Evolutionary conservation across 2,329 filamentous ascomycete species (phyloP).

Genomic region (Juglanconis oblonga): DNA sequence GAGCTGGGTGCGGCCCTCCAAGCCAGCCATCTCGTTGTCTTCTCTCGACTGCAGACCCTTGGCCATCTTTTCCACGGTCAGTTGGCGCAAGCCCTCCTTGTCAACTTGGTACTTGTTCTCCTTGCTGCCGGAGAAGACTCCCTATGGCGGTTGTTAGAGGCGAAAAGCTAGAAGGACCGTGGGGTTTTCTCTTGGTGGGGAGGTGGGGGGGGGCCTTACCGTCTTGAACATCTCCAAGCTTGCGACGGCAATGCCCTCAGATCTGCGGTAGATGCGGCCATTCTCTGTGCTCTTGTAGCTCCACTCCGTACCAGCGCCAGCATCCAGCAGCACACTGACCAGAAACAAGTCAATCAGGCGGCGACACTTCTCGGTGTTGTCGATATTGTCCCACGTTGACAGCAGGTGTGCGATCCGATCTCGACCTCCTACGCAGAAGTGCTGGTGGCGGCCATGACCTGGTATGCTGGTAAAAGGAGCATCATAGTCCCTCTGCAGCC

Average conservation of each 20-base stretch:
- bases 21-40: constrained; percentile 75
- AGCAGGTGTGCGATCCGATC: constrained; percentile 71
- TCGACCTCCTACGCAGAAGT: constrained; percentile 76
- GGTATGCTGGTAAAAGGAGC: constrained; percentile 65
- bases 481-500: constrained; percentile 49
- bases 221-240: constrained; percentile 89
- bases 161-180: neutral
- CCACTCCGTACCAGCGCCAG: constrained; percentile 88
- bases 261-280: constrained; percentile 76
- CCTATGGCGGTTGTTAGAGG: constrained; percentile 37
- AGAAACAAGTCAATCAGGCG: constrained; percentile 76
- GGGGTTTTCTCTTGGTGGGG: neutral
- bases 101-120: constrained; percentile 87
- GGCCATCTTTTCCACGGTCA: constrained; percentile 73
- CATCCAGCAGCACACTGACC: constrained; percentile 77
- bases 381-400: constrained; percentile 63
- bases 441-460: constrained; percentile 81
- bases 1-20: constrained; percentile 80
- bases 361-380: constrained; percentile 70
- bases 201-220: constrained; percentile 28
- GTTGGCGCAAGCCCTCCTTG: constrained; percentile 69
- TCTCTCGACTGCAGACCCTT: constrained; percentile 82
- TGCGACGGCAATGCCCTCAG: constrained; percentile 79
- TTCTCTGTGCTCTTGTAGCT: constrained; percentile 90
- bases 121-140: constrained; percentile 80